Percentiles rank a stretch among this genome's conserved stretches.
Evolutionary conservation across 306 rosid genomes (phyloP).

Genomic region (Oxytropis ochrocephala): DNA sequence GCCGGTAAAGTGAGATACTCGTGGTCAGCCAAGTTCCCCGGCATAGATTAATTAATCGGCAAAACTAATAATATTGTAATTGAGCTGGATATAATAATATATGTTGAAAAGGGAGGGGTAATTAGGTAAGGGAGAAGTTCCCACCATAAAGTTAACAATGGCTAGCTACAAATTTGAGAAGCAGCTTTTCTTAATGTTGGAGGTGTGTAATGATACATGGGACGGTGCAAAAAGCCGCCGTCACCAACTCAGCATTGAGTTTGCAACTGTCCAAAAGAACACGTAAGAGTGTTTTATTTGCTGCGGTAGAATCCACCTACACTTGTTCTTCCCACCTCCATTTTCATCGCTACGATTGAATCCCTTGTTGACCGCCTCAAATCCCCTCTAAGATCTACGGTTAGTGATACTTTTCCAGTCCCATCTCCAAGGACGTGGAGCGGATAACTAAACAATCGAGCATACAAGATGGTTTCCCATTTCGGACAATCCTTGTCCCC

Average conservation of each 20-base stretch:
- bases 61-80: no score
- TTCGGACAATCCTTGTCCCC: neutral
- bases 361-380: neutral
- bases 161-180: conserved; percentile 7
- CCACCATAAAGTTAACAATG: conserved; percentile 7
- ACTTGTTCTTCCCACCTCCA: neutral
- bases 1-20: no score
- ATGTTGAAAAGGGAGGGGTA: conserved; percentile 4
- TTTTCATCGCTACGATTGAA: neutral
- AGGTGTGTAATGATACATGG: conserved; percentile 29
- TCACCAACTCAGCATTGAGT: conserved; percentile 41
- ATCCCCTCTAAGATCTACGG: neutral
- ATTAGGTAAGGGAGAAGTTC: conserved; percentile 13
- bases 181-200: conserved; percentile 12
- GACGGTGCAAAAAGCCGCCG: conserved; percentile 36
- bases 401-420: neutral
- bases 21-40: no score
- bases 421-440: neutral
- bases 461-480: neutral
- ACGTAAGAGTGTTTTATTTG: conserved; percentile 32
- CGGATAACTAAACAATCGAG: neutral
- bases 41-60: no score
- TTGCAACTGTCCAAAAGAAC: conserved; percentile 35
- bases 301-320: conserved; percentile 2
- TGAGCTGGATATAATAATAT: no score